Conservation (phyloP, 2,329 filamentous ascomycete genomes). For the Ciborinia camelliae region DNA sequence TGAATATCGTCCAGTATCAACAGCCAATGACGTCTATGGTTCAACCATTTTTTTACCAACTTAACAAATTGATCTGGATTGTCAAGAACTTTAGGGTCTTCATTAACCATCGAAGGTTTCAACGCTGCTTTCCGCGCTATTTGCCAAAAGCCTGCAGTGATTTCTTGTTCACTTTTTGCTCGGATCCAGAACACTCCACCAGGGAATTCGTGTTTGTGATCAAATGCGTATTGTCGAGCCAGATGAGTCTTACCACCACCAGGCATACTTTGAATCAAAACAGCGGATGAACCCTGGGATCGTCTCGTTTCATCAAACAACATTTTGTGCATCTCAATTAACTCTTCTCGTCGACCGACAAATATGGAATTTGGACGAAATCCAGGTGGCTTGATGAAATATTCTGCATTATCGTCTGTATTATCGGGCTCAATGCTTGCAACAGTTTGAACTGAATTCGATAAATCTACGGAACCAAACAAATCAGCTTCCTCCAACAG, state of each 20-base stretch:
- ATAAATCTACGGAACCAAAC: constrained; percentile 34
- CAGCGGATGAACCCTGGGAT: constrained; percentile 57
- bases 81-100: constrained; percentile 31
- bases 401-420: constrained; percentile 22
- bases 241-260: constrained; percentile 68
- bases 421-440: constrained; percentile 30
- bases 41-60: constrained; percentile 60
- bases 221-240: constrained; percentile 63
- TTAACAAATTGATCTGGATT: constrained; percentile 50
- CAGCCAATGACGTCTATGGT: constrained; percentile 60
- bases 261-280: constrained; percentile 61
- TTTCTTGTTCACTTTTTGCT: constrained; percentile 56
- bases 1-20: constrained; percentile 64
- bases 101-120: constrained; percentile 34
- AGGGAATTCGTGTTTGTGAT: constrained; percentile 55
- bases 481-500: constrained; percentile 35
- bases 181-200: constrained; percentile 70
- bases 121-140: constrained; percentile 58
- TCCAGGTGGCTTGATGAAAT: constrained; percentile 49
- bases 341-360: constrained; percentile 56
- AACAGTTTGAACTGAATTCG: constrained; percentile 25
- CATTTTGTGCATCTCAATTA: constrained; percentile 56
- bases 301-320: constrained; percentile 55
- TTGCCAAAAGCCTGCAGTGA: constrained; percentile 61
- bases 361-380: constrained; percentile 63